Conservation (phyloP, 2,329 filamentous ascomycete genomes). For the Ophiocordyceps camponoti-rufipedis region DNA sequence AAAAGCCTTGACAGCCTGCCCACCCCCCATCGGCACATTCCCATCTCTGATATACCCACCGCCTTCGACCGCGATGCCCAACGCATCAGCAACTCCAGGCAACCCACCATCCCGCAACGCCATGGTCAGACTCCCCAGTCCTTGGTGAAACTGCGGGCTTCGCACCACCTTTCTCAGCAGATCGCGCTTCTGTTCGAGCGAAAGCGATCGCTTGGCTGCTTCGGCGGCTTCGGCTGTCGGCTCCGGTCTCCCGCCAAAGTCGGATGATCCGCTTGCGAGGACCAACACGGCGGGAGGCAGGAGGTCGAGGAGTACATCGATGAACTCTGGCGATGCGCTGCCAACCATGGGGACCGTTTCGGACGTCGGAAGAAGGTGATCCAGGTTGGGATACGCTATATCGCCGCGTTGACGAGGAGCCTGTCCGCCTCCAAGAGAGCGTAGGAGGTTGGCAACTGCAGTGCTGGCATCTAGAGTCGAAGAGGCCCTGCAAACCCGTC, state of each 20-base stretch:
- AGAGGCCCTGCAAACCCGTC: constrained; percentile 28
- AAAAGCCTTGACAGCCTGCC: constrained; percentile 80
- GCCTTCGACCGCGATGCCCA: constrained; percentile 65
- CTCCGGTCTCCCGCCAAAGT: constrained; percentile 40
- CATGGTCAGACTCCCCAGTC: constrained; percentile 65
- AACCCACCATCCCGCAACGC: constrained; percentile 81
- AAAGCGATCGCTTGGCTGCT: constrained; percentile 57
- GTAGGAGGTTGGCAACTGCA: constrained; percentile 75
- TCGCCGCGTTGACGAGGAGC: constrained; percentile 20
- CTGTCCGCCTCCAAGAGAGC: constrained; percentile 51
- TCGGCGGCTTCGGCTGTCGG: constrained; percentile 50
- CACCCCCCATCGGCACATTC: constrained; percentile 70
- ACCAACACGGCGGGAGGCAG: constrained; percentile 66
- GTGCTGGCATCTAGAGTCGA: constrained; percentile 51
- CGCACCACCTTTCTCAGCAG: constrained; percentile 68
- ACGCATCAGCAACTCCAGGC: constrained; percentile 73
- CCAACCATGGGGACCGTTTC: constrained; percentile 65
- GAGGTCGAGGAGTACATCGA: constrained; percentile 59
- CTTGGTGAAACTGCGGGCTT: constrained; percentile 83
- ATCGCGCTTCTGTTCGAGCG: constrained; percentile 56
- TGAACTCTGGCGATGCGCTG: constrained; percentile 39
- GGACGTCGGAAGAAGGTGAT: constrained; percentile 64
- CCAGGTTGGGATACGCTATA: constrained; percentile 63
- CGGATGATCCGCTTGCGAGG: constrained; percentile 46
- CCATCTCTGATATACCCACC: constrained; percentile 66